A percentile compares a stretch with the other conserved stretches of the same genome.
Conservation (phyloP, 768 basidiomycete species). For the Tubosaeta sp. region DNA sequence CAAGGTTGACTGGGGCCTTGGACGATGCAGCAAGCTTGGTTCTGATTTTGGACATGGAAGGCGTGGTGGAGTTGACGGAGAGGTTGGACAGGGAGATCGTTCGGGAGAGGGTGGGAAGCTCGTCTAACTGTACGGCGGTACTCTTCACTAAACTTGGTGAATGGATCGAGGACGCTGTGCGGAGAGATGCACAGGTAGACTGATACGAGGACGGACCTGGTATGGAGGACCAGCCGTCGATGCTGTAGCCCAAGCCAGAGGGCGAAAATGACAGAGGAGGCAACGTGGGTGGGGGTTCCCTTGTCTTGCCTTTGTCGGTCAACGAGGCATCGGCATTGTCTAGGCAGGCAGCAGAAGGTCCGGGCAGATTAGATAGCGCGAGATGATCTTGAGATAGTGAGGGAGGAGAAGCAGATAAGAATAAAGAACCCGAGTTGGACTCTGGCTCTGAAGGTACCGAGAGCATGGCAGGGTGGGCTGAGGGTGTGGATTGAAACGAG, state of each 20-base stretch:
- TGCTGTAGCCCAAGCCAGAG: conserved; percentile 44
- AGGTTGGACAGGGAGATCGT: conserved; percentile 56
- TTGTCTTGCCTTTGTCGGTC: conserved; percentile 52
- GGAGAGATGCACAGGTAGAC: conserved; percentile 35
- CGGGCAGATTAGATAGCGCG: conserved; percentile 27
- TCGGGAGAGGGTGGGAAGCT: conserved; percentile 26
- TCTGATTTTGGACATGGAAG: conserved; percentile 47
- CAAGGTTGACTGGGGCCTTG: conserved; percentile 45
- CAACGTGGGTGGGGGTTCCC: conserved; percentile 50
- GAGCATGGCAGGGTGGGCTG: conserved; percentile 12
- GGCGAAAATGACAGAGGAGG: conserved; percentile 63
- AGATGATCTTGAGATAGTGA: conserved; percentile 1
- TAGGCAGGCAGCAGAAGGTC: conserved; percentile 10
- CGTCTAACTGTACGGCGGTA: conserved; percentile 9
- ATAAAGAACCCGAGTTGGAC: neutral
- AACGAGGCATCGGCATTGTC: conserved; percentile 24
- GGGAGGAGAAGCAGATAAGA: conserved; percentile 3
- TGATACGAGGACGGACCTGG: conserved; percentile 34
- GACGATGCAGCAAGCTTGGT: conserved; percentile 41
- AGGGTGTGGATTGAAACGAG: conserved; percentile 4
- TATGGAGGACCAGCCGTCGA: conserved; percentile 36
- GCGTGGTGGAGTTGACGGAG: conserved; percentile 42
- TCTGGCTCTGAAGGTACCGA: conserved; percentile 13
- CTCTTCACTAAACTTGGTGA: conserved; percentile 13
- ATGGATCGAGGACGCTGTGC: conserved; percentile 27